Evolutionary conservation across 129 eudicot genomes (phyloP).

Genomic region (Saposhnikovia divaricata): DNA sequence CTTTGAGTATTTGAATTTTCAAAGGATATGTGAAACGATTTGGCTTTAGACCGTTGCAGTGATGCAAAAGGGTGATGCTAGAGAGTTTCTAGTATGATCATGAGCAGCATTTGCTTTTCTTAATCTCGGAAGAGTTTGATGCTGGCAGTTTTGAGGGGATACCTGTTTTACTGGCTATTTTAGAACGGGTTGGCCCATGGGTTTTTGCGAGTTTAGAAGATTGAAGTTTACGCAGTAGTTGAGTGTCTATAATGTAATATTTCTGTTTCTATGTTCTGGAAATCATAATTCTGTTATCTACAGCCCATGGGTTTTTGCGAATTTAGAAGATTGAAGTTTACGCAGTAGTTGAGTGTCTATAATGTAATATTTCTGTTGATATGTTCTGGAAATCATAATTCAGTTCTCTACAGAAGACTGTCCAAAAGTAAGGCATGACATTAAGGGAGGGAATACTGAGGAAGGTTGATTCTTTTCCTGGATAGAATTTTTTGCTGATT

Average conservation of each 20-base stretch:
- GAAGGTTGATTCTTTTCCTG: background rate
- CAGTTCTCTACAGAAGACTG: background rate
- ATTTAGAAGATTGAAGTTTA: background rate
- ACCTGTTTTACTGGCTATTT: background rate
- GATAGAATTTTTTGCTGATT: background rate
- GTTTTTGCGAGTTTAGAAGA: too few species aligned
- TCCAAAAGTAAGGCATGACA: background rate
- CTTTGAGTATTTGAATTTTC: background rate
- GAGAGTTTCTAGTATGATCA: background rate
- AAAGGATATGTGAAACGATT: background rate
- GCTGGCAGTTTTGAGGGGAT: background rate
- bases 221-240: too few species aligned
- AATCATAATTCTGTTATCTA: too few species aligned
- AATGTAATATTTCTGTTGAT: background rate
- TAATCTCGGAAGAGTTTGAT: background rate
- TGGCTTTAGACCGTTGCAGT: background rate
- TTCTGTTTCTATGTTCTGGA: too few species aligned
- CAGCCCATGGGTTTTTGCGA: background rate
- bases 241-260: too few species aligned
- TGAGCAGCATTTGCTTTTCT: background rate
- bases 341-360: background rate
- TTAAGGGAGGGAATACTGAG: background rate
- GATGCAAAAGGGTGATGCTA: background rate
- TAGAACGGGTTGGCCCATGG: background rate
- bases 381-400: background rate